Evolutionary conservation across 139 green algal genomes (phyloP).

Genomic region (Coccomyxa sp.): DNA sequence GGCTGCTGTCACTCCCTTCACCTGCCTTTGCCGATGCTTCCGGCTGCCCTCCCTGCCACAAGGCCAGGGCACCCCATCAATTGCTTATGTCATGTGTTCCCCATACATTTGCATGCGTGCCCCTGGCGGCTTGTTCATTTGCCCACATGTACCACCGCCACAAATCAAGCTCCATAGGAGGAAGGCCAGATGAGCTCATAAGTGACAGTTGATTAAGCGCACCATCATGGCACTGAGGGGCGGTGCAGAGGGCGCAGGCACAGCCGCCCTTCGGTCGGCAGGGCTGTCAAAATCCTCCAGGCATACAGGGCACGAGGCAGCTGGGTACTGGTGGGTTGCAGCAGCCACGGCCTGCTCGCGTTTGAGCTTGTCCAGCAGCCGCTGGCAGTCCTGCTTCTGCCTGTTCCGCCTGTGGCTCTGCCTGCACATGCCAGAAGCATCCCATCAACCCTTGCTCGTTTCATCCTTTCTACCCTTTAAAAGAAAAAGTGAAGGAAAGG

Average conservation of each 20-base stretch:
- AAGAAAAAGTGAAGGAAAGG: too few relatives aligned
- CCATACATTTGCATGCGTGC: too few relatives aligned
- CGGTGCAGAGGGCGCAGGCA: neutral
- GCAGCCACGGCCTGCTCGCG: constrained; percentile 14
- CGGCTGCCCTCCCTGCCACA: too few relatives aligned
- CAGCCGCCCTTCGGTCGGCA: neutral
- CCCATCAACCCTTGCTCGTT: too few relatives aligned
- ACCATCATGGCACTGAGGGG: neutral
- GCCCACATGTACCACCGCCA: too few relatives aligned
- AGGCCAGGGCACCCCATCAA: too few relatives aligned
- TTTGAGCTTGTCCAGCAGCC: constrained; percentile 23
- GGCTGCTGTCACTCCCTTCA: neutral
- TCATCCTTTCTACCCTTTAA: too few relatives aligned
- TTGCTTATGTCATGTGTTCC: too few relatives aligned
- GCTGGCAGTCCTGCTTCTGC: constrained; percentile 2
- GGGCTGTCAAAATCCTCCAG: constrained; percentile 19
- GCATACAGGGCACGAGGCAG: constrained; percentile 21
- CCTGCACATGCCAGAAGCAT: neutral
- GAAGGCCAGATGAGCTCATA: too few relatives aligned
- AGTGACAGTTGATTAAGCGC: neutral
- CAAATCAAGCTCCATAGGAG: too few relatives aligned
- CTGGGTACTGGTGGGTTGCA: constrained; percentile 8
- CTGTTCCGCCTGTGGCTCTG: neutral
- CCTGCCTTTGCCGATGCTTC: neutral
- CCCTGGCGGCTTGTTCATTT: too few relatives aligned